phyloP scores from a whole-genome alignment of 2,329 filamentous ascomycete species.

The Hawksworthiomyces lignivorus region DNA sequence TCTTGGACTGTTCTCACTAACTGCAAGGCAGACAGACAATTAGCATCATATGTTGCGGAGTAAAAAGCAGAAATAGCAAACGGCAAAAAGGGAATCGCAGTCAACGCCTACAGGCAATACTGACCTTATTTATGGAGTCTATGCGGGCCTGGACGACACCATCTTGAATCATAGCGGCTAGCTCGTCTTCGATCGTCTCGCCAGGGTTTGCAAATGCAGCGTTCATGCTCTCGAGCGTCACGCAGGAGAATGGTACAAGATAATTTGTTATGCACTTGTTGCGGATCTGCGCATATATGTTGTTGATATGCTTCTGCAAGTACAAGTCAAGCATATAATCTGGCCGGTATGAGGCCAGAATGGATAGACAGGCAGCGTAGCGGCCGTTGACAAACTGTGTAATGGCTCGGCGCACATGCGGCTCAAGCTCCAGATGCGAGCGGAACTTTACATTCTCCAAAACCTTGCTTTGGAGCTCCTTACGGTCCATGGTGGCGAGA shows the following conservation, averaged over 20 bases:
- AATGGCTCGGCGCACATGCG: slow-evolving; percentile 87
- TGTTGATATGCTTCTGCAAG: slow-evolving; percentile 63
- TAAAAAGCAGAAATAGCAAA: not conserved
- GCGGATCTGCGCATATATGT: slow-evolving; percentile 67
- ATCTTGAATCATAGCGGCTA: slow-evolving; percentile 68
- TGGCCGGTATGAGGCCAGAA: slow-evolving; percentile 69
- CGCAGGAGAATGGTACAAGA: slow-evolving; percentile 80
- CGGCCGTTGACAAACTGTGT: slow-evolving; percentile 83
- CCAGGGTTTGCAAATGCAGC: slow-evolving; percentile 62
- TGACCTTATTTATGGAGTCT: slow-evolving; percentile 70
- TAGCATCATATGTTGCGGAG: too few relatives aligned
- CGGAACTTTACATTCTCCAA: slow-evolving; percentile 78
- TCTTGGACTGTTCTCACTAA: slow-evolving; percentile 65
- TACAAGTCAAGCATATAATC: slow-evolving; percentile 92
- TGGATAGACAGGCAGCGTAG: slow-evolving; percentile 76
- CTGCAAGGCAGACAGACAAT: slow-evolving; percentile 25
- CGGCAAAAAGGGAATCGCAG: not conserved
- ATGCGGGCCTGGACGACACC: slow-evolving; percentile 70
- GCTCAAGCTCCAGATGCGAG: slow-evolving; percentile 82
- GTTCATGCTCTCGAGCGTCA: slow-evolving; percentile 72
- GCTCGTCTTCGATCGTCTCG: slow-evolving; percentile 61
- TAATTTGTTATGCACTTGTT: slow-evolving; percentile 92
- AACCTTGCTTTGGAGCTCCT: slow-evolving; percentile 64
- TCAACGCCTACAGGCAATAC: slow-evolving; percentile 11
- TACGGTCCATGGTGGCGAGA: slow-evolving; percentile 79